Conservation (phyloP, 2,329 filamentous ascomycete genomes). For the Mycosphaerelloides madeirae region DNA sequence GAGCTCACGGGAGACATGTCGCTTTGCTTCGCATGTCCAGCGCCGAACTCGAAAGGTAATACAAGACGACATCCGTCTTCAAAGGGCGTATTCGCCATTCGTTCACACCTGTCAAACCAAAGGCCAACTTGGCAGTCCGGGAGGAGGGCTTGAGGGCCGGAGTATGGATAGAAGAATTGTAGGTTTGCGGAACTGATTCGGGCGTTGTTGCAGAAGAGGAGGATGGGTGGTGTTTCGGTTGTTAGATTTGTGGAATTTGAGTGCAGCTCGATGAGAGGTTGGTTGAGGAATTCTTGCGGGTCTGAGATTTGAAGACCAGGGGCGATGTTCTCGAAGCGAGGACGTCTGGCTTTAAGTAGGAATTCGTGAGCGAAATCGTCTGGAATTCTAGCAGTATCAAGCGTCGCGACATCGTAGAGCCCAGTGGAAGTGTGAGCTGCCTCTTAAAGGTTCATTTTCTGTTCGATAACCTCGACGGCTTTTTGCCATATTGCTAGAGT, state of each 20-base stretch:
- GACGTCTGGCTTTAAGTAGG: constrained; percentile 6
- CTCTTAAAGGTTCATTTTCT: neutral
- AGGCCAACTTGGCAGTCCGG: neutral
- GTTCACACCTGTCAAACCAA: neutral
- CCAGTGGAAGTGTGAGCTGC: neutral
- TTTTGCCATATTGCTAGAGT: constrained; percentile 5
- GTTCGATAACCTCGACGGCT: constrained; percentile 8
- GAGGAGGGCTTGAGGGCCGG: neutral
- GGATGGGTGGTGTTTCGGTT: constrained; percentile 5
- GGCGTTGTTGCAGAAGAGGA: constrained; percentile 17
- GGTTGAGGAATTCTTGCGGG: neutral
- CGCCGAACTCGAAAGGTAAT: neutral
- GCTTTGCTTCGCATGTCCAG: constrained; percentile 6
- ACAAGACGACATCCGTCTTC: neutral
- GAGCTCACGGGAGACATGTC: constrained; percentile 1
- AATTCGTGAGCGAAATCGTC: constrained; percentile 11
- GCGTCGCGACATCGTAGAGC: constrained; percentile 2
- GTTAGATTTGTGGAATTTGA: neutral
- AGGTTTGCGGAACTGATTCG: neutral
- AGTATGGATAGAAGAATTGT: constrained; percentile 1
- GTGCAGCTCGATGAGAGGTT: neutral
- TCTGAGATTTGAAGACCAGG: constrained; percentile 8
- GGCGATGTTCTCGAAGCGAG: constrained; percentile 10
- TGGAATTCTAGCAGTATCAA: constrained; percentile 5
- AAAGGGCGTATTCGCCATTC: neutral